Percentiles rank a stretch among this genome's conserved stretches.
phyloP scores from a whole-genome alignment of 179 eudicot genomes.

The Spinacia oleracea region DNA sequence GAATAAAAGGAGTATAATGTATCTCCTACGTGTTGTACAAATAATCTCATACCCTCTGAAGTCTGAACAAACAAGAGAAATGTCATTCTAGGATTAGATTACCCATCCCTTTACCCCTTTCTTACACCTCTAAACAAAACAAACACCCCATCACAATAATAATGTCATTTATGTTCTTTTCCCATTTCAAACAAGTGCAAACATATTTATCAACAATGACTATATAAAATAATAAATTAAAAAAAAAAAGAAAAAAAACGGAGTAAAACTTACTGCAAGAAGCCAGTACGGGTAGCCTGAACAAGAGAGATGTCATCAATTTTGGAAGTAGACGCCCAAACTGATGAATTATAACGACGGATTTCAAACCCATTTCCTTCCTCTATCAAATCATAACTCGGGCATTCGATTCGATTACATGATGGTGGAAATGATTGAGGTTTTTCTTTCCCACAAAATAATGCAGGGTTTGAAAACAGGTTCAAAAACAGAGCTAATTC shows the following conservation, averaged over 20 bases:
- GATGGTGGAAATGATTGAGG: slow-evolving; percentile 26
- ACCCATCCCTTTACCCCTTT: no score
- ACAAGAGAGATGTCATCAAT: slow-evolving; percentile 63
- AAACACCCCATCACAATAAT: no score
- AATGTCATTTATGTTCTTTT: no score
- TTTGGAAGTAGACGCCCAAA: slow-evolving; percentile 63
- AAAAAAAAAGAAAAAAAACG: neutral
- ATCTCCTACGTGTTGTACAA: no score
- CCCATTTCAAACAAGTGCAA: no score
- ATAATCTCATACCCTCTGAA: no score
- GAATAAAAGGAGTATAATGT: no score
- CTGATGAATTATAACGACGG: slow-evolving; percentile 55
- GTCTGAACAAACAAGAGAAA: no score
- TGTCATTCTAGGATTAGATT: no score
- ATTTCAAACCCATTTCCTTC: slow-evolving; percentile 60
- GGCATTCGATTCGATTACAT: slow-evolving; percentile 82
- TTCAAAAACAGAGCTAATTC: slow-evolving; percentile 25
- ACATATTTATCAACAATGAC: no score
- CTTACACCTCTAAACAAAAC: no score
- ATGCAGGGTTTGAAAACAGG: slow-evolving; percentile 16
- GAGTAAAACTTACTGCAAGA: slow-evolving; percentile 48
- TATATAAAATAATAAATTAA: neutral
- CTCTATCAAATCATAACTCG: slow-evolving; percentile 50
- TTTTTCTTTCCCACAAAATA: neutral
- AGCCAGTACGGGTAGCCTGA: slow-evolving; percentile 56